A percentile compares a stretch with the other conserved stretches of the same genome.
Evolutionary conservation across 495 filamentous ascomycete species (phyloP).

Genomic region (Pyrenula massariospora): DNA sequence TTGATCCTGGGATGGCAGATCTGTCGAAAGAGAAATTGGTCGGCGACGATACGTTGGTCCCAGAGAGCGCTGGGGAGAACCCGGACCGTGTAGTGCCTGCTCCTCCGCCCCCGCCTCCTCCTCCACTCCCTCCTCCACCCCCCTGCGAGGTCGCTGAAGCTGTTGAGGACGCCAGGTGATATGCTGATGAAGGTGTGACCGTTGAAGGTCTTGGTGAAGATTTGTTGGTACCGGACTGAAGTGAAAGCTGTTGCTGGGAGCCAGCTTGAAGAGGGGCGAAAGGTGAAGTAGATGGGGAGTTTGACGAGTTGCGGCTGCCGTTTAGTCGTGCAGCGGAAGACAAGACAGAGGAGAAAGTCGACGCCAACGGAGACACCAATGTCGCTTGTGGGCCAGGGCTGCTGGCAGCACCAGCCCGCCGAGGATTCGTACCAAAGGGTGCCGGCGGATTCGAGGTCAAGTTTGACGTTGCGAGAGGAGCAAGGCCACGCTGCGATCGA

Average conservation of each 20-base stretch:
- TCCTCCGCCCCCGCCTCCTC: constrained; percentile 47
- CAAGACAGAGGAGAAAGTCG: constrained; percentile 46
- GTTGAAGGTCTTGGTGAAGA: constrained; percentile 48
- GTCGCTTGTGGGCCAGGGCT: constrained; percentile 34
- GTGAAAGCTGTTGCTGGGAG: constrained; percentile 36
- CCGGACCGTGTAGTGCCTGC: constrained; percentile 41
- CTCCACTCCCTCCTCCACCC: constrained; percentile 41
- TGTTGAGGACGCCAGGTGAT: constrained; percentile 45
- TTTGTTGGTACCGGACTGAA: constrained; percentile 36
- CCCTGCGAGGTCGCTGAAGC: constrained; percentile 39
- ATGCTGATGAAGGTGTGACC: constrained; percentile 47
- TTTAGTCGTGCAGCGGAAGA: constrained; percentile 35
- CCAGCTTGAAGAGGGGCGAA: constrained; percentile 46
- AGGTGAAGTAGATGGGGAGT: constrained; percentile 35
- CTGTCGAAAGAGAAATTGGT: constrained; percentile 43
- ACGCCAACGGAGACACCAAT: constrained; percentile 37
- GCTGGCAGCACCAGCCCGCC: constrained; percentile 21
- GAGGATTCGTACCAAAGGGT: constrained; percentile 29
- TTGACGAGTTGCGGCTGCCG: constrained; percentile 35
- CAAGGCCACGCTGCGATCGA: constrained; percentile 46
- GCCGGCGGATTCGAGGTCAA: constrained; percentile 26
- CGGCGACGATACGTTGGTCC: constrained; percentile 50
- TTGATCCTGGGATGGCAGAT: constrained; percentile 20
- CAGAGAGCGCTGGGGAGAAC: constrained; percentile 52
- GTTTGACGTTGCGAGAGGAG: constrained; percentile 49